These are phyloP conservation scores for Termitomyces sp. DNA, from an alignment of 1,284 basidiomycete species.

Conservation along the genomic window DNA sequence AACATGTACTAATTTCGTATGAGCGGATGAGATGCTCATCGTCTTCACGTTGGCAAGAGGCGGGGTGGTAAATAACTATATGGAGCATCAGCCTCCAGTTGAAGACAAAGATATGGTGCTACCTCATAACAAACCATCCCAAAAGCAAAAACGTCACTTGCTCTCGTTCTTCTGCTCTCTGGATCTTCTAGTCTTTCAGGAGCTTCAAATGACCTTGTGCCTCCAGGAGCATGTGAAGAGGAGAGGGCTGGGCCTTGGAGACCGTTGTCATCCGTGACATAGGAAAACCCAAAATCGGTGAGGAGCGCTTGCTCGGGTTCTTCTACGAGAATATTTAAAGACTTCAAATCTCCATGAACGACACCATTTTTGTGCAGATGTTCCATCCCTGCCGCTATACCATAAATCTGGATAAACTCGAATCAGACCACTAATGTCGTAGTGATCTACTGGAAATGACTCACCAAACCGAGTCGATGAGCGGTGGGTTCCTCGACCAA, in stretches of 20 bases:
- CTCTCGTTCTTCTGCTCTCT: neutral
- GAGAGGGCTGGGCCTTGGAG: conserved; percentile 12
- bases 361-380: conserved; percentile 8
- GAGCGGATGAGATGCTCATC: neutral
- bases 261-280: conserved; percentile 16
- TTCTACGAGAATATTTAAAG: conserved; percentile 24
- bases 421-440: neutral
- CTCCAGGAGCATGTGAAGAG: conserved; percentile 12
- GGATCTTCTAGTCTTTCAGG: conserved; percentile 20
- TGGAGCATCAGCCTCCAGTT: neutral
- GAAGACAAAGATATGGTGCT: neutral
- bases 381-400: conserved; percentile 4
- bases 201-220: conserved; percentile 14
- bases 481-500: conserved; percentile 4
- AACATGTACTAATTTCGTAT: neutral
- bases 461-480: conserved; percentile 2
- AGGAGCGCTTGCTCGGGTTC: conserved; percentile 21
- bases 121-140: conserved; percentile 24
- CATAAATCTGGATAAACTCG: neutral
- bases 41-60: neutral
- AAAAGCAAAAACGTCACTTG: conserved; percentile 9
- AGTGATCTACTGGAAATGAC: neutral
- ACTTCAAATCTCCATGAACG: conserved; percentile 10
- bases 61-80: neutral
- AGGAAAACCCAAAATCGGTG: conserved; percentile 27